Base-by-base conservation (phyloP, 352 stramenopile species). In the Phytopythium montanum region DNA sequence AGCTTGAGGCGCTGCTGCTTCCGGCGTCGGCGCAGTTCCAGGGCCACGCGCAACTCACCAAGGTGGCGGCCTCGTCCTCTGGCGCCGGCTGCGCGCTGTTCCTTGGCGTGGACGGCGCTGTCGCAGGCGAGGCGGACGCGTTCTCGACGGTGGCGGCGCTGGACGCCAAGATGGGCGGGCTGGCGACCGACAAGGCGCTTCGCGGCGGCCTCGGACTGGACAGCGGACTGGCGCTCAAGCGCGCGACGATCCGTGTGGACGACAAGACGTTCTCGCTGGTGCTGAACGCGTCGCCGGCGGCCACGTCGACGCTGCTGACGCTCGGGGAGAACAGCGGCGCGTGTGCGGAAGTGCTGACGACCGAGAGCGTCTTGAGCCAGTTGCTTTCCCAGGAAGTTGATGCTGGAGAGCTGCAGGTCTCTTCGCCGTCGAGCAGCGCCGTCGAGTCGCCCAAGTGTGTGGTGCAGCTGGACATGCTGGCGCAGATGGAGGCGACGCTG, bases 31-130 rank as follows among this genome's bases (percentile, higher is more conserved):
- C 56, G 39, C 21, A 50, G 5, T 79, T 76, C 56, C 71, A 66
- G 46, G 68, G 71, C 59, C 72, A 75, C 26, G 42, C 75, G 59
- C 68, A 76, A 55, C 60, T 80, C 41, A 66, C 72, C 52, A 80
- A 70, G 26, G 68, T 68, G 19, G 60, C 68, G 3, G 28, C 53
- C 16, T 28, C 54, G 39, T 29, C 49, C 29, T 67, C 53, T 21
- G 63, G 63, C 19, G 61, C 65, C 23, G 68, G 72, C 34, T 80
- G 72, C n/a, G 60, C 62, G 28, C 39, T 80, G 55, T 72, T 76
- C 56, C 25, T 80, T 48, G 61, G 52, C 16, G 49, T 80, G 39
- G 73, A 73, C 28, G 68, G 68, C 13, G 60, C 59, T 8, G 53
- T 72, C 0, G 50, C 48, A 6, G 14, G 45, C 39, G 36, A 48